phyloP scores from a whole-genome alignment of 2,329 filamentous ascomycete genomes.

The Sclerotinia subarctica region DNA sequence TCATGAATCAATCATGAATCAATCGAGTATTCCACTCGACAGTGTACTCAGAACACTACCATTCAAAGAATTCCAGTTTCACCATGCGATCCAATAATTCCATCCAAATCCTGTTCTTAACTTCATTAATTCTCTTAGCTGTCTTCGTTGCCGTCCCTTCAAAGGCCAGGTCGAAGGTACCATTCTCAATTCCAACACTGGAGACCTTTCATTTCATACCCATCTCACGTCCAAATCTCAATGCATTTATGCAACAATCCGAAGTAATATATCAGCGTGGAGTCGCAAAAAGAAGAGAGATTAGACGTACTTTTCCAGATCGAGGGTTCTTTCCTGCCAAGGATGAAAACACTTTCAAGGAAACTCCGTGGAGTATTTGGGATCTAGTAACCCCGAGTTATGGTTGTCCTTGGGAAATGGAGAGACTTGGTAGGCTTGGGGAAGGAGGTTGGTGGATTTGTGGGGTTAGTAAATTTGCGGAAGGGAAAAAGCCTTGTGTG shows the following conservation, averaged over 20 bases:
- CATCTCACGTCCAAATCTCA: constrained; percentile 16
- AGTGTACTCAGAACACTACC: neutral
- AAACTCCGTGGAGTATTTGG: constrained; percentile 41
- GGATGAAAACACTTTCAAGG: constrained; percentile 25
- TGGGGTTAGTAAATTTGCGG: constrained; percentile 41
- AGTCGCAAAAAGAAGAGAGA: constrained; percentile 4
- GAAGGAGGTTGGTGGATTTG: constrained; percentile 46
- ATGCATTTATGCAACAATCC: constrained; percentile 7
- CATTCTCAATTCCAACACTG: constrained; percentile 1
- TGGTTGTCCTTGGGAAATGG: constrained; percentile 43
- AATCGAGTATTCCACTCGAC: neutral
- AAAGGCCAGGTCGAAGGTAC: neutral
- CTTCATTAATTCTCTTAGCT: neutral
- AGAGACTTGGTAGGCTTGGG: constrained; percentile 42
- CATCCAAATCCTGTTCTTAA: constrained; percentile 2
- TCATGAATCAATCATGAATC: neutral
- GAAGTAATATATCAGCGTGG: constrained; percentile 10
- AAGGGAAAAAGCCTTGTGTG: constrained; percentile 21
- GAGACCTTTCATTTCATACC: constrained; percentile 14
- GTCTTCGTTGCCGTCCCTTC: constrained; percentile 1
- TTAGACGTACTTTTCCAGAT: constrained; percentile 3
- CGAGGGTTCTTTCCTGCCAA: constrained; percentile 30
- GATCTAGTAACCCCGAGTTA: constrained; percentile 44
- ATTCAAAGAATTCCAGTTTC: neutral
- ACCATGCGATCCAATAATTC: constrained; percentile 13